Conservation (phyloP, 2,329 filamentous ascomycete species). For the Massarina eburnea region DNA sequence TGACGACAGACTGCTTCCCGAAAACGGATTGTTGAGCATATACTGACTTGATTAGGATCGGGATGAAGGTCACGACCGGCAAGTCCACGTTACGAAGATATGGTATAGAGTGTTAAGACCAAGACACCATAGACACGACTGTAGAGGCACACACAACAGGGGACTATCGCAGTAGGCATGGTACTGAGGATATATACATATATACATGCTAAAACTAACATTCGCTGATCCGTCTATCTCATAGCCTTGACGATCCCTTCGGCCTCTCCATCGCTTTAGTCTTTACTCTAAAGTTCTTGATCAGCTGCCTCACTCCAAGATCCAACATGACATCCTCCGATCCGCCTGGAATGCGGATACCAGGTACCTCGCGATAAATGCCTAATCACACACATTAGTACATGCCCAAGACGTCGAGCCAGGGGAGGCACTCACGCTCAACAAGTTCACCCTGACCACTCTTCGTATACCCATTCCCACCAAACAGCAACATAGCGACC, state of each 20-base stretch:
- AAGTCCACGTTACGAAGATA: slow-evolving; percentile 60
- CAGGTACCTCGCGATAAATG: slow-evolving; percentile 66
- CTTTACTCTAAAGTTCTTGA: slow-evolving; percentile 67
- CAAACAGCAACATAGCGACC: slow-evolving; percentile 70
- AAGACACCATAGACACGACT: too few relatives aligned
- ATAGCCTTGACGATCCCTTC: slow-evolving; percentile 49
- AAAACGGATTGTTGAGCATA: neutral
- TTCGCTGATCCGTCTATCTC: too few relatives aligned
- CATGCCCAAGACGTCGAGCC: neutral
- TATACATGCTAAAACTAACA: too few relatives aligned
- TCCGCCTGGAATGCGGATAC: slow-evolving; percentile 64
- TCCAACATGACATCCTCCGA: slow-evolving; percentile 74
- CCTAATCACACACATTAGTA: slow-evolving; percentile 42
- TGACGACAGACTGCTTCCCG: too few relatives aligned
- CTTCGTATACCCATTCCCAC: slow-evolving; percentile 71
- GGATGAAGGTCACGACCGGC: slow-evolving; percentile 71
- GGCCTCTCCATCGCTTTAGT: slow-evolving; percentile 54
- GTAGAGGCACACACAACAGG: too few relatives aligned
- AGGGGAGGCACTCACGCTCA: slow-evolving; percentile 58
- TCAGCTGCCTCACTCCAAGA: slow-evolving; percentile 67
- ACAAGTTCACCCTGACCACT: slow-evolving; percentile 70
- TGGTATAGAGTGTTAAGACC: slow-evolving; percentile 29
- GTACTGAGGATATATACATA: too few relatives aligned
- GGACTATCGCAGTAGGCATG: too few relatives aligned
- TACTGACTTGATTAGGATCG: slow-evolving; percentile 49